Conservation (phyloP, 768 basidiomycete species). For the Leccinum ochraceum region DNA sequence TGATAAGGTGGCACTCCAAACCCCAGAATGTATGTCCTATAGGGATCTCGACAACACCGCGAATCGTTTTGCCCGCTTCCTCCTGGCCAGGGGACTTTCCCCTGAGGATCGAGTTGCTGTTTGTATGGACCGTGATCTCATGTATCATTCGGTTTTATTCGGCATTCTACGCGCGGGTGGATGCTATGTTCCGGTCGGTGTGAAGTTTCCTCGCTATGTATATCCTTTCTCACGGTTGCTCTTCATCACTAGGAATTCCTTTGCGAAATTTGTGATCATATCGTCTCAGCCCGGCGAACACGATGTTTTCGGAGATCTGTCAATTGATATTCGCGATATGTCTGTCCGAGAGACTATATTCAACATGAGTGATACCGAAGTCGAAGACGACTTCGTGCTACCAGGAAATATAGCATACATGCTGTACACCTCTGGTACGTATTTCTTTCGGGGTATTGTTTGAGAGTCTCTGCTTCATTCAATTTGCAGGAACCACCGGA, state of each 20-base stretch:
- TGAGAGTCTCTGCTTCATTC: slow-evolving; percentile 13
- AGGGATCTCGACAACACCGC: slow-evolving; percentile 36
- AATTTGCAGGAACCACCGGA: slow-evolving; percentile 44
- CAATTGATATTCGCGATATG: slow-evolving; percentile 23
- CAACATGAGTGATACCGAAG: slow-evolving; percentile 28
- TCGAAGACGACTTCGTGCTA: slow-evolving; percentile 26
- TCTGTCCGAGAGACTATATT: slow-evolving; percentile 30
- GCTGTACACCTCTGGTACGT: slow-evolving; percentile 50
- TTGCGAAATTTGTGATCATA: slow-evolving; percentile 43
- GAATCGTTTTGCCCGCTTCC: slow-evolving; percentile 46
- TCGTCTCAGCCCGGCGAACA: slow-evolving; percentile 16
- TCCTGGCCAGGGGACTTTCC: slow-evolving; percentile 36
- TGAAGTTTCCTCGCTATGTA: slow-evolving; percentile 10
- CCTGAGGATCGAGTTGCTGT: slow-evolving; percentile 45
- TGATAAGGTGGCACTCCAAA: background rate
- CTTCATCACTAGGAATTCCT: slow-evolving; percentile 46
- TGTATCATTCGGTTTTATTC: slow-evolving; percentile 44
- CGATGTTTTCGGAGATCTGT: slow-evolving; percentile 21
- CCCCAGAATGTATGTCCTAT: slow-evolving; percentile 30
- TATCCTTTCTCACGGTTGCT: slow-evolving; percentile 6
- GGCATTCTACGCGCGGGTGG: slow-evolving; percentile 50
- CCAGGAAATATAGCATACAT: slow-evolving; percentile 43
- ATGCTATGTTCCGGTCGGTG: slow-evolving; percentile 50
- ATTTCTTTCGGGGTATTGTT: background rate
- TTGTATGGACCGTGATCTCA: slow-evolving; percentile 43